Percentiles rank a stretch among this genome's conserved stretches.
phyloP scores from a whole-genome alignment of 163 green algal genomes.

The Volvox carteri region DNA sequence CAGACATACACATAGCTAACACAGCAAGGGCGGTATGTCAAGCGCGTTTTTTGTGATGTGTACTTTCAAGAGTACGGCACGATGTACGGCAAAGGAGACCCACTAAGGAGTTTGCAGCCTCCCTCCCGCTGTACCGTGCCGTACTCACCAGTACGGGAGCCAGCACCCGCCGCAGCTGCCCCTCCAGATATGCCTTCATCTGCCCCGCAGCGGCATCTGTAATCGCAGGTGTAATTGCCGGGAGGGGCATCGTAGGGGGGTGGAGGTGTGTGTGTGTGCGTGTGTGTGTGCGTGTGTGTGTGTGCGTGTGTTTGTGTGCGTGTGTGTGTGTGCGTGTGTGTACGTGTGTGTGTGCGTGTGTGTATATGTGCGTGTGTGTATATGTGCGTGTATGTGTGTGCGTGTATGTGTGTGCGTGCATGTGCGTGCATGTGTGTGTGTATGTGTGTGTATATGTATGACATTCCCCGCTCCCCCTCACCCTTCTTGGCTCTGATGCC shows the following conservation, averaged over 20 bases:
- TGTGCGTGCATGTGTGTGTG: slow-evolving; percentile 5
- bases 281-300: background rate
- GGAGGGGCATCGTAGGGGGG: too few relatives aligned
- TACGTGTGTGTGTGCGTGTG: too few relatives aligned
- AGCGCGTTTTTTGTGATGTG: too few relatives aligned
- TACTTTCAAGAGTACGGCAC: too few relatives aligned
- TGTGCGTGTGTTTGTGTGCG: background rate
- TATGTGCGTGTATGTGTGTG: background rate
- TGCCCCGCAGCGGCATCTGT: background rate
- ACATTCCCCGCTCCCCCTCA: background rate
- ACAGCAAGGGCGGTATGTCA: too few relatives aligned
- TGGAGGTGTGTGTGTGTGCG: background rate
- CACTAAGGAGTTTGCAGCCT: too few relatives aligned
- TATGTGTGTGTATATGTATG: background rate
- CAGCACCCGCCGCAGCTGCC: background rate
- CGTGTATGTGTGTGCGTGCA: background rate
- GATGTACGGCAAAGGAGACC: too few relatives aligned
- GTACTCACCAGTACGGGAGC: background rate
- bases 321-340: slow-evolving; percentile 9
- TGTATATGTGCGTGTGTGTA: background rate
- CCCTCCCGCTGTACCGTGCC: background rate
- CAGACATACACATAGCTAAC: too few relatives aligned
- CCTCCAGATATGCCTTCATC: slow-evolving; percentile 6
- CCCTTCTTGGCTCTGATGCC: background rate
- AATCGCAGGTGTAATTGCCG: too few relatives aligned